phyloP scores from a whole-genome alignment of 192 early-diverging fungal genomes.

The Lobosporangium transversale region DNA sequence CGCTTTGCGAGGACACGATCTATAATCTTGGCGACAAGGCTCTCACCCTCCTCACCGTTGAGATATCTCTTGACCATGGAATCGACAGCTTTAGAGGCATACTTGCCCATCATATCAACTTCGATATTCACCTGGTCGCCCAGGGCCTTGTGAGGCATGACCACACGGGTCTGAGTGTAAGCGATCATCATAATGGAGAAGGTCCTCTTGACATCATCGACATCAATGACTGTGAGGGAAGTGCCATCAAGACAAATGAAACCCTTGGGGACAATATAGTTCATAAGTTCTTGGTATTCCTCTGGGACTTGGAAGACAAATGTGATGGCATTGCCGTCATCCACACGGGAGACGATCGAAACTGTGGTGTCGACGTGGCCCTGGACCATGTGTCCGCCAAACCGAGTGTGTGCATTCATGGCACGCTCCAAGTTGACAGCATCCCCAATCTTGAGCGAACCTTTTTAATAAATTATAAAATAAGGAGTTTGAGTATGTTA shows the following conservation, averaged over 20 bases:
- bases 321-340: constrained; percentile 89
- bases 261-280: constrained; percentile 94
- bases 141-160: constrained; percentile 76
- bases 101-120: constrained; percentile 98
- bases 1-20: constrained; percentile 50
- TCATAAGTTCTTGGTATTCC: constrained; percentile 68
- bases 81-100: constrained; percentile 79
- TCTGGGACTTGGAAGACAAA: constrained; percentile 66
- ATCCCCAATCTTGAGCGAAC: constrained; percentile 76
- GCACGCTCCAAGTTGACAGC: constrained; percentile 96
- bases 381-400: constrained; percentile 96
- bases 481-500: neutral
- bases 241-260: constrained; percentile 95
- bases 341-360: constrained; percentile 73
- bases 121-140: constrained; percentile 92
- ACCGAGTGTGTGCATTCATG: constrained; percentile 84
- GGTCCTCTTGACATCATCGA: constrained; percentile 74
- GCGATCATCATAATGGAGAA: constrained; percentile 98
- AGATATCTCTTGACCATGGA: constrained; percentile 72
- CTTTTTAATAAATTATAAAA: constrained; percentile 46
- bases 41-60: constrained; percentile 52
- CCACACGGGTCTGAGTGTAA: constrained; percentile 87
- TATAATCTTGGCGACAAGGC: constrained; percentile 34
- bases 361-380: constrained; percentile 94
- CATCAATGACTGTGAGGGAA: constrained; percentile 92